Base-by-base conservation (phyloP, 73 alveolate genomes). In the Paramecium primaurelia region DNA sequence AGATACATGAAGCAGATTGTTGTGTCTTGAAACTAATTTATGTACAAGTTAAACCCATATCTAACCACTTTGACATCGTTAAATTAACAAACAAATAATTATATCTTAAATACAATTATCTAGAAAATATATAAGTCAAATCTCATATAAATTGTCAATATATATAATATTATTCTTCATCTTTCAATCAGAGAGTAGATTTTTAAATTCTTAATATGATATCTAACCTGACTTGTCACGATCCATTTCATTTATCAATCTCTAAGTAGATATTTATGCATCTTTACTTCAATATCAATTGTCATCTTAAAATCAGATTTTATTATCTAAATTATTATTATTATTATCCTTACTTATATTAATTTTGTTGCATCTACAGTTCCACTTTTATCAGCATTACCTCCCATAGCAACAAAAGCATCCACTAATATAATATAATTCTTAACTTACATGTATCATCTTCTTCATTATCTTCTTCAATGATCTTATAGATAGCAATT, bases 371-470 rank as follows among this genome's bases (percentile, higher is more conserved):
- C 71, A 71, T 71, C 84, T 8, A 89, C 88, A 89, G 71, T 64
- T n/a, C 99, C 99, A 77, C 95, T 95, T 85, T 95, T 95, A 90
- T 97, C 98, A 1, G 97, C 95, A 77, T 95, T 92, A 12, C 99
- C 99, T 10, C 99, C 99, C 96, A 98, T 92, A 36, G 99, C 99
- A 36, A 97, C 99, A 94, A 97, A 98, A 30, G 99, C 99, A 87
- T 97, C 99, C 77, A 95, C 97, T 94, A 86, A 20, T 89, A 6
- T 20, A 11, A 18, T 8, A 30, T 45, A 45, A 25, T 20, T 14
- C 22, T 30, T 40, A 97, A 86, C 64, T 40, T 26, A 68, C 44
- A 26, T 71, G 42, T 58, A 73, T 93, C 93, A 71, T 71, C 77
- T 30, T 44, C 86, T 60, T 26, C 59, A n/a, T 80, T 80, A 44